phyloP scores from a whole-genome alignment of 1,284 basidiomycete species.

The Microbotryum lychnidis-dioicae region DNA sequence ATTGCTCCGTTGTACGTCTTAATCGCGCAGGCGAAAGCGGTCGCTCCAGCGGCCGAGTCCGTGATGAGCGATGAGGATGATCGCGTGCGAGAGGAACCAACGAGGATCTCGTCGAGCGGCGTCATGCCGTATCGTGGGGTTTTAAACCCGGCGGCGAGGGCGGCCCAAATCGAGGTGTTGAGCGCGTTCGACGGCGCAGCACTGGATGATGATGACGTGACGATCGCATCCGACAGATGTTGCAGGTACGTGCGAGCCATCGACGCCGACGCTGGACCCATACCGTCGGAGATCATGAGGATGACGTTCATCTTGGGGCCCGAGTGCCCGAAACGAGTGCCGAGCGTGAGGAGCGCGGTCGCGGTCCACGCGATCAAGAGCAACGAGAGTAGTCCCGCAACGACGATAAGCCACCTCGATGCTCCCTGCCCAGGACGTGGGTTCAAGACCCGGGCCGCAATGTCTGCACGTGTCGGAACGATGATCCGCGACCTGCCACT shows the following conservation, averaged over 20 bases:
- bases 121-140: constrained; percentile 11
- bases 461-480: too few species aligned
- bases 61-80: constrained; percentile 40
- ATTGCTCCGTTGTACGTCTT: constrained; percentile 43
- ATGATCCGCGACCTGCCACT: too few species aligned
- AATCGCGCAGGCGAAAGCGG: constrained; percentile 39
- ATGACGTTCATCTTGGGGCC: constrained; percentile 37
- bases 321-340: constrained; percentile 7
- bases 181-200: neutral
- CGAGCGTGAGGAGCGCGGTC: constrained; percentile 10
- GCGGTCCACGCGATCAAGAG: neutral
- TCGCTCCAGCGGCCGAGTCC: constrained; percentile 41
- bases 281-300: constrained; percentile 41
- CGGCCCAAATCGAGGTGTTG: constrained; percentile 14
- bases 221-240: constrained; percentile 31
- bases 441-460: too few species aligned
- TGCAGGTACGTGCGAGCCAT: constrained; percentile 38
- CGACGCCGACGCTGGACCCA: constrained; percentile 38
- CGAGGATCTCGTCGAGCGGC: constrained; percentile 39
- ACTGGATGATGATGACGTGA: constrained; percentile 2
- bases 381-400: neutral
- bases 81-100: constrained; percentile 37
- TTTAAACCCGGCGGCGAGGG: constrained; percentile 9
- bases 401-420: neutral
- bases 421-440: too few species aligned